phyloP scores from a whole-genome alignment of 176 grass and related monocot species.

The Oryza meridionalis region DNA sequence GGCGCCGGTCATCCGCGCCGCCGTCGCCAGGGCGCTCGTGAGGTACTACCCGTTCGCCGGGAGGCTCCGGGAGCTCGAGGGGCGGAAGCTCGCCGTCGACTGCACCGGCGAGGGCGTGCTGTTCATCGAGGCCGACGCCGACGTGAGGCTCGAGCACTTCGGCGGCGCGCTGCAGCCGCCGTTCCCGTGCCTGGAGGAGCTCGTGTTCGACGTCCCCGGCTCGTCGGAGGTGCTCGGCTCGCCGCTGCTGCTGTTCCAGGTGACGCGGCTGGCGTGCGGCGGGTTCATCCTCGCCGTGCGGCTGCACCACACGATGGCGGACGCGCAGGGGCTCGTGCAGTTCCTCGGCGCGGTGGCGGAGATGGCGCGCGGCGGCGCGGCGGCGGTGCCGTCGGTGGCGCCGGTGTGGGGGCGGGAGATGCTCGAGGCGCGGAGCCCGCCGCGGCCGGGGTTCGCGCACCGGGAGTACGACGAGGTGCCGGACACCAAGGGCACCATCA shows the following conservation, averaged over 20 bases:
- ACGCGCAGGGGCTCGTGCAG: slow-evolving; percentile 61
- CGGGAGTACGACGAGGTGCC: slow-evolving; percentile 77
- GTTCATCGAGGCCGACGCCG: slow-evolving; percentile 78
- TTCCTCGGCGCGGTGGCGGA: slow-evolving; percentile 63
- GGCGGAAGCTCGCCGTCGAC: slow-evolving; percentile 77
- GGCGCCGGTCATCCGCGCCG: slow-evolving; percentile 58
- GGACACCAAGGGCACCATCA: slow-evolving; percentile 74
- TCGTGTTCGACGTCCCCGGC: slow-evolving; percentile 69
- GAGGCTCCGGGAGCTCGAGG: slow-evolving; percentile 56
- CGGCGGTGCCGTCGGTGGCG: slow-evolving; percentile 31
- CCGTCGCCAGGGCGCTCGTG: slow-evolving; percentile 71
- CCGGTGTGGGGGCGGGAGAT: slow-evolving; percentile 67
- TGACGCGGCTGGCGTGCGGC: slow-evolving; percentile 69
- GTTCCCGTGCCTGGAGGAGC: slow-evolving; percentile 70
- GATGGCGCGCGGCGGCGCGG: slow-evolving; percentile 53
- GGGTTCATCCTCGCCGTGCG: slow-evolving; percentile 66
- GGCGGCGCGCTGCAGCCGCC: slow-evolving; percentile 70
- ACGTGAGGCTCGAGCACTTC: slow-evolving; percentile 73
- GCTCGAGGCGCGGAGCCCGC: slow-evolving; percentile 58
- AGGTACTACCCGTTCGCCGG: slow-evolving; percentile 89
- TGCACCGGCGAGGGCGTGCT: slow-evolving; percentile 83
- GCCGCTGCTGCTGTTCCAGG: slow-evolving; percentile 76
- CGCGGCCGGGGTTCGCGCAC: slow-evolving; percentile 51
- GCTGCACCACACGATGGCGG: slow-evolving; percentile 62
- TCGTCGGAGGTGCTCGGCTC: slow-evolving; percentile 58